These are phyloP conservation scores for Ceratocystis diversiconidia DNA, from an alignment of 2,329 filamentous ascomycete genomes.

Conservation along the genomic window DNA sequence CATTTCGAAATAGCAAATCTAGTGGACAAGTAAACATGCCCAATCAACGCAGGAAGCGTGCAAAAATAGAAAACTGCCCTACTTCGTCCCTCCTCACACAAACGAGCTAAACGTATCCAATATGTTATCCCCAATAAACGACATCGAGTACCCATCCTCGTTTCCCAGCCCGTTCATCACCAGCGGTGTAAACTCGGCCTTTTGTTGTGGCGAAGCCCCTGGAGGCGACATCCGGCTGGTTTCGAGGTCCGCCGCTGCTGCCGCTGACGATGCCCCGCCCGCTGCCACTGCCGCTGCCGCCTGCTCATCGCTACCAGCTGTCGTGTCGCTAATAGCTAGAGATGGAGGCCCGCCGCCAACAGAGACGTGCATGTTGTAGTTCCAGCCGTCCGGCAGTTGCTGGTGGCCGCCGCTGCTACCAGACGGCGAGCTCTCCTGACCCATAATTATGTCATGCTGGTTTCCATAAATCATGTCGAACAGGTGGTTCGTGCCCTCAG, in stretches of 20 bases:
- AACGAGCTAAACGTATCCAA: not conserved
- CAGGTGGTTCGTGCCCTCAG: constrained; percentile 1
- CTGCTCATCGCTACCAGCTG: constrained; percentile 1
- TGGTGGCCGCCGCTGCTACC: not conserved
- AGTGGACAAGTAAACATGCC: not conserved
- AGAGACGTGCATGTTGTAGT: constrained; percentile 8
- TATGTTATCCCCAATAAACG: not conserved
- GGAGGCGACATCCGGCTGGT: not conserved
- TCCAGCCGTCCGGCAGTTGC: not conserved
- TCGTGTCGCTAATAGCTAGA: constrained; percentile 9
- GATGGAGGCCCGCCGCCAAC: constrained; percentile 9
- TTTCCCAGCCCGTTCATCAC: not conserved
- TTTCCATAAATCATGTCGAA: constrained; percentile 16
- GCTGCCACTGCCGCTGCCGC: not conserved
- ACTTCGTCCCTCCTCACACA: not conserved
- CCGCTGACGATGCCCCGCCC: not conserved
- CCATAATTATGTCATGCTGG: not conserved
- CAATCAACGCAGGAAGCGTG: not conserved
- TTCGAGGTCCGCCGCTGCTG: not conserved
- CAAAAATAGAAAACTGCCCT: not conserved
- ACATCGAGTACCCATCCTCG: not conserved
- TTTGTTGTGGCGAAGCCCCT: not conserved
- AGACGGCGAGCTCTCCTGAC: not conserved
- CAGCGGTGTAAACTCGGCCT: not conserved
- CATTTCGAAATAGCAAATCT: not conserved